Evolutionary conservation across 345 rosid genomes (phyloP).

Genomic region (Erysimum cheiranthoides): DNA sequence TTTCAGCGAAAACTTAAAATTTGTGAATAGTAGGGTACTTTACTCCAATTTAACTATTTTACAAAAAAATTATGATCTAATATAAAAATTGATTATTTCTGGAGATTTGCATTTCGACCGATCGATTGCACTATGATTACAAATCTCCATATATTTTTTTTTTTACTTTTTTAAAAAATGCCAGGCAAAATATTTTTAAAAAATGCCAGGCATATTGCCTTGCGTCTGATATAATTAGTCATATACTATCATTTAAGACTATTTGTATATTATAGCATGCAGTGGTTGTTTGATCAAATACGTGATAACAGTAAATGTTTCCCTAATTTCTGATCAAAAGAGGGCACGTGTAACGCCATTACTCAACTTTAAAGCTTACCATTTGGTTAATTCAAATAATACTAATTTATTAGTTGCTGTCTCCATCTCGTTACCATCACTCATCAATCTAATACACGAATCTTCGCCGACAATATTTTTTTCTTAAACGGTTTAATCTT

Average conservation of each 20-base stretch:
- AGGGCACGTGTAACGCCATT: constrained; percentile 47
- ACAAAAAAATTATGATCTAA: background rate
- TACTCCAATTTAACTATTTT: background rate
- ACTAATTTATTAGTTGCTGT: constrained; percentile 26
- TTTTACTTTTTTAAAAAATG: background rate
- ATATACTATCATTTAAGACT: background rate
- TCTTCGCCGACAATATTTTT: constrained; percentile 42
- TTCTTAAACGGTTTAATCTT: constrained; percentile 5
- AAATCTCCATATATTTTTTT: background rate
- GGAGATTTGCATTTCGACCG: background rate
- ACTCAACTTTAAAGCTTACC: constrained; percentile 37
- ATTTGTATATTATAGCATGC: constrained; percentile 14
- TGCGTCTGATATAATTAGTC: background rate
- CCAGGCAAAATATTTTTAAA: background rate
- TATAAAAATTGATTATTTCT: background rate
- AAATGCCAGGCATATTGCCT: background rate
- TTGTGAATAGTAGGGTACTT: too few species aligned
- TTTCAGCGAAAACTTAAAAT: background rate
- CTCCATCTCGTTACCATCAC: constrained; percentile 50
- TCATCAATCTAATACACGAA: constrained; percentile 36
- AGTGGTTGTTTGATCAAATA: constrained; percentile 38
- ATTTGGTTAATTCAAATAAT: constrained; percentile 1
- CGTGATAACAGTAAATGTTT: constrained; percentile 35
- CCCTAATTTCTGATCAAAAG: constrained; percentile 38
- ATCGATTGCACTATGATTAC: background rate